Evolutionary conservation across 768 basidiomycete genomes (phyloP), one percentile per base, ranked within the genome.

Genomic region (Suillus decipiens): DNA sequence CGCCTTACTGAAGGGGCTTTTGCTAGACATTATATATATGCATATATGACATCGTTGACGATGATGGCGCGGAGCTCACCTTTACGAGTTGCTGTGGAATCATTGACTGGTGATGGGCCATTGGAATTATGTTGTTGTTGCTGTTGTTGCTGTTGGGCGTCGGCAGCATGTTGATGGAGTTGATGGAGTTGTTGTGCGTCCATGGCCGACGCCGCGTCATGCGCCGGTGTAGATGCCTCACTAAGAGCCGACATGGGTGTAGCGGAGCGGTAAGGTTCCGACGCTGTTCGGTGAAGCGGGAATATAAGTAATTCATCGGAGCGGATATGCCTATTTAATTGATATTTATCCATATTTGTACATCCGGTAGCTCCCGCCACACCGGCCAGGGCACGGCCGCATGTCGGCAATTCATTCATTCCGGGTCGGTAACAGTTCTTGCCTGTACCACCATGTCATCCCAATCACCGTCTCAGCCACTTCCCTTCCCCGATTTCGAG

Each of bases 1-100:
- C 91, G 82, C 66, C 91, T 85, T 61, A 92, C 91, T 50, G 90
- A 92, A 37, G 90, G 90, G 50, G 88, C 89, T 76, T 93, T 92
- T 64, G 89, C 89, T 91, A 72, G 57, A 62, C 55, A 66, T 47
- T 60, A 41, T 34, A 55, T 55, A 63, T 67, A 62, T 43, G 60
- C 5, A 63, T 68, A 61, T 47, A 60, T 5, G n/a, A 58, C 19
- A 57, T 51, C 59, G 37, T 57, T 28, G 64, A 41, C 36, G 55
- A 61, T 64, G 64, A 66, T 61, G 56, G 59, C 17, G 34, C 41
- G 61, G 64, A 64, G 82, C 84, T 72, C 71, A 89, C 89, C 83
- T 81, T 90, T 91, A 68, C 90, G 81, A 69, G 77, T 64, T 34
- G 70, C 56, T 56, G 73, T 75, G 19, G 72, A 78, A 74, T 58